These are phyloP conservation scores for Penicillium lividum DNA, from an alignment of 495 filamentous ascomycete species.

Conservation along the genomic window DNA sequence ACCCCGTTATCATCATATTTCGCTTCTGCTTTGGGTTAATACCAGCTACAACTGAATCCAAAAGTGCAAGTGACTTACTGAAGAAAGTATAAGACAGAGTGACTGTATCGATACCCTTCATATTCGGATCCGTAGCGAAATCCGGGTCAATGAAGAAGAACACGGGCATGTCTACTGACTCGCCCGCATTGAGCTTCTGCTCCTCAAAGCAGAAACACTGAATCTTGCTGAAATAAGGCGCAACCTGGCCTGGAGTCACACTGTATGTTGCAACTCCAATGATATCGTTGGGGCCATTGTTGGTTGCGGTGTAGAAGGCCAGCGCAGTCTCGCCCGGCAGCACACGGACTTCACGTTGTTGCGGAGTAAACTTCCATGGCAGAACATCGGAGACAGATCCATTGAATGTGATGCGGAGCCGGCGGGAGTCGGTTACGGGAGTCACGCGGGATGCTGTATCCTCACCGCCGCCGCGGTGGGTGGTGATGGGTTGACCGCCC, in stretches of 20 bases:
- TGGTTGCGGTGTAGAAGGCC: slow-evolving; percentile 97
- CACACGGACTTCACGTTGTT: slow-evolving; percentile 95
- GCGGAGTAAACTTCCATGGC: slow-evolving; percentile 95
- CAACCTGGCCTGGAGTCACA: slow-evolving; percentile 93
- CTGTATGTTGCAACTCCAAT: slow-evolving; percentile 98
- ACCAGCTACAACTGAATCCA: not conserved
- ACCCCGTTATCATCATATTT: slow-evolving; percentile 84
- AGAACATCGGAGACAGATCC: slow-evolving; percentile 92
- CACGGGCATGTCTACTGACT: slow-evolving; percentile 99
- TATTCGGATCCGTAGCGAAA: slow-evolving; percentile 84
- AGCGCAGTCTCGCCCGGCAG: slow-evolving; percentile 95
- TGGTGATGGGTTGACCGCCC: slow-evolving; percentile 88
- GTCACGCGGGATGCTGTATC: slow-evolving; percentile 72
- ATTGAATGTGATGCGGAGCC: slow-evolving; percentile 94
- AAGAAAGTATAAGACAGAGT: slow-evolving; percentile 98
- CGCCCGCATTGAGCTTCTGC: slow-evolving; percentile 89
- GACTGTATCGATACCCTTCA: slow-evolving; percentile 91
- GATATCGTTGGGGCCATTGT: slow-evolving; percentile 84
- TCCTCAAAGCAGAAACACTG: slow-evolving; percentile 99
- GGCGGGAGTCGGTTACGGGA: slow-evolving; percentile 77
- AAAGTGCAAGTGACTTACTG: slow-evolving; percentile 60
- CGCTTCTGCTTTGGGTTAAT: slow-evolving; percentile 62
- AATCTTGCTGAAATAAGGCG: slow-evolving; percentile 98
- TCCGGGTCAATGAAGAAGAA: slow-evolving; percentile 99
- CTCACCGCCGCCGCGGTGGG: slow-evolving; percentile 62